Conservation (phyloP, 1,284 basidiomycete genomes). For the Anthracocystis setariae region DNA sequence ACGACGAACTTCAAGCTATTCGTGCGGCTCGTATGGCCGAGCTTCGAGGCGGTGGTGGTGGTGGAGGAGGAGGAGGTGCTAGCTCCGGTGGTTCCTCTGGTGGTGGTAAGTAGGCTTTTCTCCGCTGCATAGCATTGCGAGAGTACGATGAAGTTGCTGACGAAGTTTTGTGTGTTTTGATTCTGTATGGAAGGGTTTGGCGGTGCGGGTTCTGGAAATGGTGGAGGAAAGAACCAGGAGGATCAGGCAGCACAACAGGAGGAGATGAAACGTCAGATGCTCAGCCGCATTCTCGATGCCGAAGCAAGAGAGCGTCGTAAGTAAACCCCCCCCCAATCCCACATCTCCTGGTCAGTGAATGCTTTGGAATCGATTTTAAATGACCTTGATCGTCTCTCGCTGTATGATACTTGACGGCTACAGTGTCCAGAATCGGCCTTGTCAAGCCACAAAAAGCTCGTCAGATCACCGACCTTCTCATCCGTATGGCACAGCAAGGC, state of each 20-base stretch:
- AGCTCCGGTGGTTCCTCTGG: conserved; percentile 21
- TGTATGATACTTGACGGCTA: neutral
- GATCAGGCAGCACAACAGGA: conserved; percentile 67
- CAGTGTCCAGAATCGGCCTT: conserved; percentile 89
- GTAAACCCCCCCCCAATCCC: conserved; percentile 66
- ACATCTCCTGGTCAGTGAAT: no score
- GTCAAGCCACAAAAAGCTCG: conserved; percentile 87
- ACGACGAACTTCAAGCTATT: conserved; percentile 67
- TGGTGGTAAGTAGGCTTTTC: conserved; percentile 13
- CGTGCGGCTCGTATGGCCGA: conserved; percentile 65
- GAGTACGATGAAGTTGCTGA: conserved; percentile 1
- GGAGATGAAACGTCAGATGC: conserved; percentile 74
- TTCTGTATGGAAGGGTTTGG: conserved; percentile 8
- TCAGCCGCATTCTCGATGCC: conserved; percentile 86
- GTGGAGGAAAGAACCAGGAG: conserved; percentile 59
- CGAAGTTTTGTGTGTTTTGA: neutral
- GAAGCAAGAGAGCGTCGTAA: conserved; percentile 89
- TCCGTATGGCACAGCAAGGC: conserved; percentile 92
- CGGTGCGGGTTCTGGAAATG: conserved; percentile 67
- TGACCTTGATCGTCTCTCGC: no score
- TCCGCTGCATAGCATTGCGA: neutral
- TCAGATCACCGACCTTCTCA: conserved; percentile 84
- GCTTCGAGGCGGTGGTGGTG: conserved; percentile 47
- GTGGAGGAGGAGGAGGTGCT: conserved; percentile 16
- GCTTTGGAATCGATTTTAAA: no score